Conservation (phyloP, 306 rosid genomes). For the Pyrus betulifolia region DNA sequence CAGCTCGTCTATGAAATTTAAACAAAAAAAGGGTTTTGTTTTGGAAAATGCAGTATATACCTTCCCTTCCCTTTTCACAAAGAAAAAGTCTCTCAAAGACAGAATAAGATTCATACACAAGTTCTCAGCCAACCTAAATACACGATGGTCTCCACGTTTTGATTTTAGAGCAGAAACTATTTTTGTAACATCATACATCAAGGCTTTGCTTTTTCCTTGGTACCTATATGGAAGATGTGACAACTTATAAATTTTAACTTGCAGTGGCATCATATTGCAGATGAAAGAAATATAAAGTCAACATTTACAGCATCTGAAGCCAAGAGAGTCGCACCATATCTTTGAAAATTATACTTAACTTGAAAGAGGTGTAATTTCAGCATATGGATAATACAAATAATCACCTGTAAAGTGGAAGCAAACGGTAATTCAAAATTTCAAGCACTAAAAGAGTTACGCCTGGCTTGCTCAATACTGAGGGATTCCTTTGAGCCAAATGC, state of each 20-base stretch:
- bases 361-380: conserved; percentile 1
- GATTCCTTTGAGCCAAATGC: conserved; percentile 82
- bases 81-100: conserved; percentile 87
- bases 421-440: conserved; percentile 92
- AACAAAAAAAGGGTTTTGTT: conserved; percentile 10
- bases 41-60: conserved; percentile 37
- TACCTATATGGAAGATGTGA: conserved; percentile 50
- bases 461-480: conserved; percentile 80
- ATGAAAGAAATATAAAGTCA: not conserved
- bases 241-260: conserved; percentile 9
- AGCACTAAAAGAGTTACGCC: conserved; percentile 92
- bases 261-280: conserved; percentile 2
- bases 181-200: conserved; percentile 97
- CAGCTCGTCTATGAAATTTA: conserved; percentile 7
- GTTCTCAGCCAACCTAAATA: conserved; percentile 93
- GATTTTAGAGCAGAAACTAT: conserved; percentile 75
- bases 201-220: conserved; percentile 86
- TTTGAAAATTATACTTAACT: not conserved
- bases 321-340: not conserved
- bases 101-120: conserved; percentile 90
- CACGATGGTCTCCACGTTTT: conserved; percentile 93
- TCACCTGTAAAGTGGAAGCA: conserved; percentile 96
- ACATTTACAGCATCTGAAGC: conserved; percentile 7
- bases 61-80: conserved; percentile 95
- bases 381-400: conserved; percentile 9